Evolutionary conservation across 2,329 filamentous ascomycete species (phyloP), one percentile per base, ranked within the genome.

Genomic region (Xylariaceae sp.): DNA sequence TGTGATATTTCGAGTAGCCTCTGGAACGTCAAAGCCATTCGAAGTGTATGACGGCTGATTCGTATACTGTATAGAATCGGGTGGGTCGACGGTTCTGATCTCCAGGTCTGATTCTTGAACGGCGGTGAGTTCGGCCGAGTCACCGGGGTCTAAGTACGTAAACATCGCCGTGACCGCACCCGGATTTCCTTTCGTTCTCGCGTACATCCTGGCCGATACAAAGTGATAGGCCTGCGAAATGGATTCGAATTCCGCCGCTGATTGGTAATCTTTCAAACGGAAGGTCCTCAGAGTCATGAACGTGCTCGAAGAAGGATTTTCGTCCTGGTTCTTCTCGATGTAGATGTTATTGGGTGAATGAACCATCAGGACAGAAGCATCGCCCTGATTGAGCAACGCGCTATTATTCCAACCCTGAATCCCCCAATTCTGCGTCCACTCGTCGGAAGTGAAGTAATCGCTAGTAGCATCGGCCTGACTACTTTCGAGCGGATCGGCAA

Each of bases 1-100:
- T 2, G 75, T 80, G 10, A 73, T 75, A 59, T 80, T 81, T 7
- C 72, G 65, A 1, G 81, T 82, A 0, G 84, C 79, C 21, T 72
- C 67, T 3, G 75, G 66, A 43, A 82, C 70, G 29, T 78, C 74
- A 37, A 78, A 71, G 26, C 77, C 79, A 9, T 73, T 67, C 12
- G 72, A 71, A 54, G 73, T 77, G 53, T 80, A 78, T 0, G 80
- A 74, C 0, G 84, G 84, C 67, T 87, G 84, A 66, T 87, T 87
- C 14, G 84, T 86, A 70, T 84, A 87, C 57, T 82, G 79, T 40
- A 83, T 70, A 40, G 70, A 70, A 53, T 77, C 63, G 20, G 65
- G 70, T 1, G 77, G 74, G 54, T 79, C 79, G 21, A 70, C 66
- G 2, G 81, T 83, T 47, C 81, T 72, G 47, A 83, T 73, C 69